Evolutionary conservation across 116 monocot genomes (phyloP).

Genomic region (Phalaenopsis hybrid): DNA sequence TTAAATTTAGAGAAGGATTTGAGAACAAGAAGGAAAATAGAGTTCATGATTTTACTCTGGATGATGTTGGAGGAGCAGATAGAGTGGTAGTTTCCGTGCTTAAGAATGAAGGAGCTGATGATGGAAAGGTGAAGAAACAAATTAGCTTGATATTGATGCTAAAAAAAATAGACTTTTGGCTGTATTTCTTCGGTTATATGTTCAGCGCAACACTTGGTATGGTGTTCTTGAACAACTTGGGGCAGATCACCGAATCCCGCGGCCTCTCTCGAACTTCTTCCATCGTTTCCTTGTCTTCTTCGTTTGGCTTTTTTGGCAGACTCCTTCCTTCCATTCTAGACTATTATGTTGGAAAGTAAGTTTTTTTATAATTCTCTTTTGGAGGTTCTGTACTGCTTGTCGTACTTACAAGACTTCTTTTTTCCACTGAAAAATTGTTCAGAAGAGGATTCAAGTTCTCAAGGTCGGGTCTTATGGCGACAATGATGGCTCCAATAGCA

Average conservation of each 20-base stretch:
- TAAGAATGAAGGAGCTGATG: too few relatives aligned
- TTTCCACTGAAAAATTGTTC: background rate
- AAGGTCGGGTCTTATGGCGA: constrained; percentile 50
- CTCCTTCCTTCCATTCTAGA: constrained; percentile 53
- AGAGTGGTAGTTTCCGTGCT: constrained; percentile 5
- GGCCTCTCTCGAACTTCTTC: constrained; percentile 28
- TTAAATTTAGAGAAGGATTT: constrained; percentile 19
- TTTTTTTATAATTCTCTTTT: too few relatives aligned
- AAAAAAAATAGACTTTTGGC: constrained; percentile 59
- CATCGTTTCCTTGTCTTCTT: constrained; percentile 63
- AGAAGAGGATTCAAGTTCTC: constrained; percentile 24
- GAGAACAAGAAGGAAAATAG: constrained; percentile 29
- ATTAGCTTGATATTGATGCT: constrained; percentile 25
- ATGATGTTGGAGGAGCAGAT: constrained; percentile 13
- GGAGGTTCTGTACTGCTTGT: too few relatives aligned
- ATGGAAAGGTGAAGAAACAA: background rate
- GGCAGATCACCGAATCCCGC: constrained; percentile 68
- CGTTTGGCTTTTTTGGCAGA: constrained; percentile 72
- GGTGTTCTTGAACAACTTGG: constrained; percentile 81
- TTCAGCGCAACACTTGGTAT: constrained; percentile 68
- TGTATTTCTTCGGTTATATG: constrained; percentile 72
- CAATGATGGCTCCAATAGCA: constrained; percentile 59
- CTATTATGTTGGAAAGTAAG: constrained; percentile 40
- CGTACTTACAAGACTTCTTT: background rate
- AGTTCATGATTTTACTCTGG: constrained; percentile 30